Evolutionary conservation across 192 early-diverging fungal species (phyloP).

Genomic region (Umbelopsis vinacea): DNA sequence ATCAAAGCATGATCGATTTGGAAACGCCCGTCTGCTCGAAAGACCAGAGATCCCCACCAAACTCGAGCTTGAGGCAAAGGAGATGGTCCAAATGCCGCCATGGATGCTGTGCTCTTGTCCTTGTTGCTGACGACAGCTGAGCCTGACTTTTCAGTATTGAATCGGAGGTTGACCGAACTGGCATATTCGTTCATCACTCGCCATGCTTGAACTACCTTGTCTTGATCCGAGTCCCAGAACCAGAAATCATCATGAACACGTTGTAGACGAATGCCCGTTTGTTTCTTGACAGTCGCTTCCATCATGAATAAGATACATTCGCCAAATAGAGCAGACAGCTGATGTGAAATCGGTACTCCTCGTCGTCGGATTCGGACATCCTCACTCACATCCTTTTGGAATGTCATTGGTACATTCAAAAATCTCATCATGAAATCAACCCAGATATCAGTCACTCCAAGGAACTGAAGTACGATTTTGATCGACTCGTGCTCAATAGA

Average conservation of each 20-base stretch:
- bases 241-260: slow-evolving; percentile 32
- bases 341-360: slow-evolving; percentile 26
- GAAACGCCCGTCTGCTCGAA: slow-evolving; percentile 14
- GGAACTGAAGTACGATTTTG: slow-evolving; percentile 8
- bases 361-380: slow-evolving; percentile 13
- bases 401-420: slow-evolving; percentile 15
- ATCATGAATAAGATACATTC: slow-evolving; percentile 23
- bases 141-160: slow-evolving; percentile 26
- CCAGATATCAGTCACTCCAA: slow-evolving; percentile 25
- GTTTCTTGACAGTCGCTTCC: slow-evolving; percentile 12
- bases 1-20: not conserved
- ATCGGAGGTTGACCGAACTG: not conserved
- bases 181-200: slow-evolving; percentile 12
- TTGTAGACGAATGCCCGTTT: not conserved
- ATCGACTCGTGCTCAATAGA: slow-evolving; percentile 30
- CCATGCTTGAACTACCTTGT: slow-evolving; percentile 21
- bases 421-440: slow-evolving; percentile 21
- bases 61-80: slow-evolving; percentile 22
- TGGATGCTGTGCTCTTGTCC: not conserved
- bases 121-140: slow-evolving; percentile 13
- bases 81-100: slow-evolving; percentile 8
- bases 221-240: slow-evolving; percentile 25
- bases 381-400: slow-evolving; percentile 2
- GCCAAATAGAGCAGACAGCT: slow-evolving; percentile 14
- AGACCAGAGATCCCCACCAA: slow-evolving; percentile 20